Evolutionary conservation across 495 filamentous ascomycete genomes (phyloP).

Genomic region (Lophium mytilinum): DNA sequence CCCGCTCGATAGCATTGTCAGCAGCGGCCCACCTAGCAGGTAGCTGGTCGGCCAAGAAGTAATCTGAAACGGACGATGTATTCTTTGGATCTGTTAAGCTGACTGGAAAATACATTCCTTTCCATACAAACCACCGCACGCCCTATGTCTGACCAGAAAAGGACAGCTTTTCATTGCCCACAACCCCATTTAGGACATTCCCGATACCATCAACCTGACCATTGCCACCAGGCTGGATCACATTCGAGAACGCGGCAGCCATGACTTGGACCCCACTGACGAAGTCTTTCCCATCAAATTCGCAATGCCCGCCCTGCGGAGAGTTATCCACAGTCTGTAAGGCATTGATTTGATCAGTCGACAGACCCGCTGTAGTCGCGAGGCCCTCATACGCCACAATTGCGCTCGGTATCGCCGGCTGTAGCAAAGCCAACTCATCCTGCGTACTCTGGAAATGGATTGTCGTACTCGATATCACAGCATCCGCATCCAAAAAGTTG

Average conservation of each 20-base stretch:
- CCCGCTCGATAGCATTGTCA: no score
- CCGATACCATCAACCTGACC: constrained; percentile 39
- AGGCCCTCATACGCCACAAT: constrained; percentile 41
- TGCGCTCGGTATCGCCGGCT: constrained; percentile 39
- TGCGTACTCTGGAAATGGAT: constrained; percentile 46
- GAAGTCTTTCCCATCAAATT: constrained; percentile 43
- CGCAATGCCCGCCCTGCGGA: constrained; percentile 43
- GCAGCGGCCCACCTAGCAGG: no score
- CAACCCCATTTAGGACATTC: constrained; percentile 38
- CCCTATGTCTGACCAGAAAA: constrained; percentile 19
- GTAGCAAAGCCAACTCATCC: constrained; percentile 38
- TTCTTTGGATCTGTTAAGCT: no score
- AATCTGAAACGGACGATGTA: no score
- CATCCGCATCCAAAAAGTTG: constrained; percentile 29
- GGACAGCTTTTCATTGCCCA: constrained; percentile 38
- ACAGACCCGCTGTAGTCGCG: constrained; percentile 32
- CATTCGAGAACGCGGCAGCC: constrained; percentile 37
- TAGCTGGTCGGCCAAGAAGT: no score
- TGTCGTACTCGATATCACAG: constrained; percentile 30
- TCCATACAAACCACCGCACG: no score
- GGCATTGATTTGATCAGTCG: constrained; percentile 31
- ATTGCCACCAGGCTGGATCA: constrained; percentile 38
- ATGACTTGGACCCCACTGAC: constrained; percentile 43
- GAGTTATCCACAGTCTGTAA: constrained; percentile 44
- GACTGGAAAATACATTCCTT: no score